Evolutionary conservation across 495 filamentous ascomycete species (phyloP), one percentile per base, ranked within the genome.

Genomic region (Xanthoparmelia taractica): DNA sequence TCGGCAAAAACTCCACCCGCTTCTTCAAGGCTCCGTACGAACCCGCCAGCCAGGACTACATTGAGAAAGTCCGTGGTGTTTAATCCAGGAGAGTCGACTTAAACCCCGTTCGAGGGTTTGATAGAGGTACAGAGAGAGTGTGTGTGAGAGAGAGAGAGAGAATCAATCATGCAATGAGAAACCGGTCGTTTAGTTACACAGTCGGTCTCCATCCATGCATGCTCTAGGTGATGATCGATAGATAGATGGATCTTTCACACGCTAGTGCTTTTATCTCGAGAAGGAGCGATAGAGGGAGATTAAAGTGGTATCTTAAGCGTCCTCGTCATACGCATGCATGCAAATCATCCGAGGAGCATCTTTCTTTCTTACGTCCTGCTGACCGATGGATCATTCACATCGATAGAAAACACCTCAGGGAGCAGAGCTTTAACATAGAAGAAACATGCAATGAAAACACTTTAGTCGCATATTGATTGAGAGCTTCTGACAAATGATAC

Each of bases 1-100:
- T 98, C 63, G 82, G 84, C 29, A 86, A 85, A 63, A 85, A 95
- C 69, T 82, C 82, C 0, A 74, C 81, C 47, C 80, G 80, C 34
- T 96, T 91, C 74, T 96, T 98, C 71, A 79, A 83, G 34, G 85
- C 77, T 58, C 80, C 85, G 59, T 98, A 97, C 71, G 85, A 93
- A 71, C 84, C 74, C 60, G 79, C 81, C 20, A 80, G 76, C 61
- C 78, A 79, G 59, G 83, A 86, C 45, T 86, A 87, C 63, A 75
- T 83, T 57, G 83, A 86, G 67, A 82, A 79, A 63, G 73, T 78
- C 64, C 74, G 73, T 63, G 79, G 74, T 31, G 59, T 69, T 40
- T 73, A 67, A n/a, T n/a, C n/a, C n/a, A 70, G 23, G 33, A n/a
- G 29, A 15, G 23, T 31, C 2, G 34, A 20, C n/a, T n/a, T n/a